Evolutionary conservation across 306 rosid species (phyloP).

Genomic region (Lupinus albus): DNA sequence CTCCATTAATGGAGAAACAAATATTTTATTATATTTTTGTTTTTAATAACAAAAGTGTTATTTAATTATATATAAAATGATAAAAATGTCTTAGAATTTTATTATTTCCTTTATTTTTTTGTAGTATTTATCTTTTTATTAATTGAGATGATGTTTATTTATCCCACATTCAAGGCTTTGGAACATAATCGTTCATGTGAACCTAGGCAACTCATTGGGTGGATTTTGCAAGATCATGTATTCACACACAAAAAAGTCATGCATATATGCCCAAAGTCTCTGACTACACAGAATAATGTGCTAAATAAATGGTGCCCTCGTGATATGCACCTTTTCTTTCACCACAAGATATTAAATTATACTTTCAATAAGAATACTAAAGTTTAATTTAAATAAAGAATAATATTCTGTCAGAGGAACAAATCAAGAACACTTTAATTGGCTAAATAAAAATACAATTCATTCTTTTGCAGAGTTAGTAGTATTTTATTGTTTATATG

Average conservation of each 20-base stretch:
- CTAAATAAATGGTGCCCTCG: constrained; percentile 44
- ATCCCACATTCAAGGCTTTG: neutral
- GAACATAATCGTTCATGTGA: constrained; percentile 20
- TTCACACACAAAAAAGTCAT: neutral
- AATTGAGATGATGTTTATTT: too few relatives aligned
- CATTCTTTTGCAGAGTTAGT: constrained; percentile 20
- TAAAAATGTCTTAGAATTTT: too few relatives aligned
- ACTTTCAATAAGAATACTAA: constrained; percentile 30
- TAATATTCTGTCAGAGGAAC: constrained; percentile 38
- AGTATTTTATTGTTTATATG: constrained; percentile 18
- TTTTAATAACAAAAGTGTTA: too few relatives aligned
- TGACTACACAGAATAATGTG: constrained; percentile 19
- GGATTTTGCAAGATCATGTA: constrained; percentile 2
- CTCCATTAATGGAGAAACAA: too few relatives aligned
- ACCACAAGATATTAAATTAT: constrained; percentile 55
- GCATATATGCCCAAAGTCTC: constrained; percentile 41
- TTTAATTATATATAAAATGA: too few relatives aligned
- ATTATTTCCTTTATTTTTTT: too few relatives aligned
- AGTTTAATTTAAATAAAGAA: constrained; percentile 1
- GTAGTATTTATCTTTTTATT: too few relatives aligned
- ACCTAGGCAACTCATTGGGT: constrained; percentile 27
- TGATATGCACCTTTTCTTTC: constrained; percentile 62
- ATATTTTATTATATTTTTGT: too few relatives aligned
- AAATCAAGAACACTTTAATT: constrained; percentile 18
- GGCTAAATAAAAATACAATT: constrained; percentile 1